Base-by-base conservation (phyloP, 108 stramenopile species). In the Cyclostephanos invisitatus region DNA sequence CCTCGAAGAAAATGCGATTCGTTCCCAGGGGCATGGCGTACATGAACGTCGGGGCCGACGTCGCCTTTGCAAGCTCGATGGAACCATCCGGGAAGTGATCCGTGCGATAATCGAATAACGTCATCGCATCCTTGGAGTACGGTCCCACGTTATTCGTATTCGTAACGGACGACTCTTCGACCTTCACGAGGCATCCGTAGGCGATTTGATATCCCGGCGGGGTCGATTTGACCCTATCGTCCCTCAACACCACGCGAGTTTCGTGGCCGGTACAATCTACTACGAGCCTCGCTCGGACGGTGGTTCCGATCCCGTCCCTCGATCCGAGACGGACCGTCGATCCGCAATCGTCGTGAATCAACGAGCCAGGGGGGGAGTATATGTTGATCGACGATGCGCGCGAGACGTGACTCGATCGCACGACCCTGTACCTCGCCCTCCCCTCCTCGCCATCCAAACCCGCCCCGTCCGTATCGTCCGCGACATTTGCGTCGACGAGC, bases 71-170 rank as follows among this genome's bases (percentile, higher is more conserved):
- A 50, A 59, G 46, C 51, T 71, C 83, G 40, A 66, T 36, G 28
- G 80, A 84, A 18, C 78, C 78, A 6, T 55, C 67, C 15, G 72
- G 63, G 57, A 93, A 88, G 70, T 96, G 92, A 85, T 96, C 92
- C 12, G 95, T 96, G 50, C 98, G 86, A 78, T 98, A 98, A 76
- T 98, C 98, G 77, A 98, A 97, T 28, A 98, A 70, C 0, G 95
- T 93, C 96, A 98, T 98, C 47, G 95, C 92, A 54, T 96, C 94
- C 72, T 90, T 91, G 58, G 87, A 90, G 66, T 98, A 98, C 2
- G 96, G 96, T 40, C 95, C 96, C 54, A 87, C 61, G n/a, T 68
- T 62, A 7, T 80, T 66, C 59, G 54, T 54, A 44, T 85, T 77
- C 0, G 82, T 74, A 47, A 79, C 71, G 56, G 84, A 65, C 17